Evolutionary conservation across 768 basidiomycete species (phyloP), one percentile per base, ranked within the genome.

Genomic region (Cystobasidiopsis lactophilus): DNA sequence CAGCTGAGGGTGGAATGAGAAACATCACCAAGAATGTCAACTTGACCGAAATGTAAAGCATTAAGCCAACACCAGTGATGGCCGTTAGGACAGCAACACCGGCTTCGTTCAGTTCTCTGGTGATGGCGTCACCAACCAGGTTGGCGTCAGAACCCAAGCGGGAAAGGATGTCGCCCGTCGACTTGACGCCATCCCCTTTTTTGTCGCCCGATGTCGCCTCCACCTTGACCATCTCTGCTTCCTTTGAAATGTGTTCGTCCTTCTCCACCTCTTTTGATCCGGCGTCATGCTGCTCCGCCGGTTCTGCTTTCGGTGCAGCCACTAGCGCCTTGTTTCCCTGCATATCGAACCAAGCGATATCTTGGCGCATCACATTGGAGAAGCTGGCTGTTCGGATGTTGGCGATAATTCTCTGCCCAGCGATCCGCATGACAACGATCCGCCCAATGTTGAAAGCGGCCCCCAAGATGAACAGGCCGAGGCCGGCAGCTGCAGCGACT

Each of bases 31-130:
- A 70, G 51, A 81, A 65, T 0, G 91, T 96, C 54, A 98, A 69
- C 39, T 79, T 80, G 0, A 64, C 63, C 2, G 68, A 53, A 13
- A 53, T 75, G 66, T 80, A 89, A 60, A 95, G 77, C 91, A 95
- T 98, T 39, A 85, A 84, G 43, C 82, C 85, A 57, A 95, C 86
- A 82, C 91, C 91, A 59, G 86, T 88, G n/a, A 80, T 77, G 30
- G 86, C 84, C 72, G 91, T 89, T 31, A 95, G 83, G 31, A 86
- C 65, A 0, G 89, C 82, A 44, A 71, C 57, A 33, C 73, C 59
- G 0, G 72, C 73, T 59, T 74, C 73, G 47, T 67, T 68, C 44
- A 74, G 58, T 54, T 74, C 73, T 40, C 66, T 65, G 4, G 73
- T 73, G 16, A 74, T 65, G 23, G 65, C 66, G 40, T 69, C 60